A percentile compares a stretch with the other conserved stretches of the same genome.
Evolutionary conservation across 257 asterid species (phyloP).

Genomic region (Solanum piurae): DNA sequence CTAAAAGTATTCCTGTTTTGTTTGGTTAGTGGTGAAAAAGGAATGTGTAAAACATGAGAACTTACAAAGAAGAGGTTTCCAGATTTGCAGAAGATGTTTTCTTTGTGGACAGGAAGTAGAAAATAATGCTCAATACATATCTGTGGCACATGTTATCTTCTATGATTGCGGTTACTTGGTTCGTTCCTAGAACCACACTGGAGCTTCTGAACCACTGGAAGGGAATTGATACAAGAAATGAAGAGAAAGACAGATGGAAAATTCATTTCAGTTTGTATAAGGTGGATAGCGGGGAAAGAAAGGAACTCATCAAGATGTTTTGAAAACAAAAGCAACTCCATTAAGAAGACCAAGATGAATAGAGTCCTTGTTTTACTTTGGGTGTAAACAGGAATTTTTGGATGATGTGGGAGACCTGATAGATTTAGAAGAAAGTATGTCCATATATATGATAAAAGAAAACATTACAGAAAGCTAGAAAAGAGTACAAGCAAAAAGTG

Average conservation of each 20-base stretch:
- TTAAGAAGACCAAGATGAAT: not conserved
- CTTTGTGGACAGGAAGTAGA: not conserved
- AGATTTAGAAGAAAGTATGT: not conserved
- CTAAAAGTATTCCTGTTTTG: not conserved
- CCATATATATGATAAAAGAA: not conserved
- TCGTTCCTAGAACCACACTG: not conserved
- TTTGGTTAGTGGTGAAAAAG: not conserved
- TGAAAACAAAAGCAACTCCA: not conserved
- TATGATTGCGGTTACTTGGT: not conserved
- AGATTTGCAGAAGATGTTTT: not conserved
- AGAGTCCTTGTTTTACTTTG: not conserved
- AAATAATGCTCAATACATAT: not conserved
- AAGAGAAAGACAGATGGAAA: not conserved
- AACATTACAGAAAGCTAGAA: not conserved
- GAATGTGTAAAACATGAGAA: not conserved
- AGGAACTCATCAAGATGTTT: not conserved
- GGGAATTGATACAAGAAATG: not conserved
- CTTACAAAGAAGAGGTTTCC: not conserved
- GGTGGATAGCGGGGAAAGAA: not conserved
- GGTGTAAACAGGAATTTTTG: not conserved
- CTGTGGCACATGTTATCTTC: not conserved
- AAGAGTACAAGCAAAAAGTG: not conserved
- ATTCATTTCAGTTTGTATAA: not conserved
- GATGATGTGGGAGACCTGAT: not conserved
- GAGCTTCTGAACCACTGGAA: not conserved